Base-by-base conservation (phyloP, 192 early-diverging fungal species). In the Entomortierella lignicola region DNA sequence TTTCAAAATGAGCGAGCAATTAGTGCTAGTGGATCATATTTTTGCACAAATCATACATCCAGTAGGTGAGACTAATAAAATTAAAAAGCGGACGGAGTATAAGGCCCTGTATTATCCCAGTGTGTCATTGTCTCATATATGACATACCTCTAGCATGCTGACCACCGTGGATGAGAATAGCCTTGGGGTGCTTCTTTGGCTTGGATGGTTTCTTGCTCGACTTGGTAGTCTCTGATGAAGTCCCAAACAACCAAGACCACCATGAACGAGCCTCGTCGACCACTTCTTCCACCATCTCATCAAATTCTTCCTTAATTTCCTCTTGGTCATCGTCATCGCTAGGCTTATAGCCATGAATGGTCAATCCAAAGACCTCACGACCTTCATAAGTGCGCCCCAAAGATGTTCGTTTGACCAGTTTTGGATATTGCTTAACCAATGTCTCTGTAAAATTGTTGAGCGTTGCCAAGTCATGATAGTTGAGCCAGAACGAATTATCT, bases 311-410 rank as follows among this genome's bases (percentile, higher is more conserved):
- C 15, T 55, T 39, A 21, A 50, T 17, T 8, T 79, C 59, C 55
- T 32, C 31, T 4, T 64, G 44, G 18, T 69, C 57, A 12, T 50
- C 23, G 41, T 51, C 21, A 3, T 50, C n/a, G 1, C 51, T 27
- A 1, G n/a, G 15, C 44, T 82, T 60, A 43, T 58, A 65, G 29
- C 63, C 69, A 54, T 65, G 64, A 41, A 85, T 84, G 50, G 71
- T 69, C 66, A 85, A 69, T 5, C 84, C 86, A 57, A 70, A 68
- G 37, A 87, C 79, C 63, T 83, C 82, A 18, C 86, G 66, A 1
- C 86, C 86, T 55, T 87, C 86, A 60, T 71, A 81, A 13, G 86
- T 85, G n/a, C 71, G 37, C 13, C 86, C 86, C 30, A 87, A 62
- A 2, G 72, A 71, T 27, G 85, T 73, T 10, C 81, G 80, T 13